Percentiles rank a stretch among this genome's conserved stretches.
phyloP scores from a whole-genome alignment of 345 rosid genomes.

The Chamaenerion angustifolium region DNA sequence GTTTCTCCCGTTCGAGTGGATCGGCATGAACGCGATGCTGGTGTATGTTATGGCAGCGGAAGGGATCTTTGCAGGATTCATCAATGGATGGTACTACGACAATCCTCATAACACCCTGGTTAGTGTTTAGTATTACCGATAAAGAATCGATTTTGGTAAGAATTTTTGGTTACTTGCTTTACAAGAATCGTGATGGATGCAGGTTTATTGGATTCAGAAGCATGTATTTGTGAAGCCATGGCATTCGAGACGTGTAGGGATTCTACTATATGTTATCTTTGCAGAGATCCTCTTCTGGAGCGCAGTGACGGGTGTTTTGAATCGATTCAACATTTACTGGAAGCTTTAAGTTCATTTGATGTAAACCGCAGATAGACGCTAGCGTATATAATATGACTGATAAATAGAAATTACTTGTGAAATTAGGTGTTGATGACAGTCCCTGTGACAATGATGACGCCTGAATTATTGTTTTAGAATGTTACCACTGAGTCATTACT shows the following conservation, averaged over 20 bases:
- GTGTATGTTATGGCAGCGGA: conserved; percentile 96
- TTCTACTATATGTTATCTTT: conserved; percentile 56
- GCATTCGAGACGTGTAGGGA: conserved; percentile 49
- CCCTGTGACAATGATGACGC: no score
- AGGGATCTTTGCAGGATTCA: conserved; percentile 74
- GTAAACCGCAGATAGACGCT: no score
- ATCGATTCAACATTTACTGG: conserved; percentile 48
- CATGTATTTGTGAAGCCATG: conserved; percentile 46
- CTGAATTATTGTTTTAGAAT: no score
- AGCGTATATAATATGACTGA: no score
- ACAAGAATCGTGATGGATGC: conserved; percentile 1
- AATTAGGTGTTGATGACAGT: no score
- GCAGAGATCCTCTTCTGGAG: conserved; percentile 72
- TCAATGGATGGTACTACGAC: conserved; percentile 75
- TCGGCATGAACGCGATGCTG: conserved; percentile 89
- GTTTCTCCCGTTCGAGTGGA: conserved; percentile 70
- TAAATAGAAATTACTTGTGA: no score
- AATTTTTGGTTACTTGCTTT: no score
- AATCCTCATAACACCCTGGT: conserved; percentile 67
- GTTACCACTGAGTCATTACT: no score
- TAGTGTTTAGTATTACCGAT: no score
- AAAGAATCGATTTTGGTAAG: no score
- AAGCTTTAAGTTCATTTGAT: no score
- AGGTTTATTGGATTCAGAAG: conserved; percentile 62
- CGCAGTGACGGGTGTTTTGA: conserved; percentile 39